Evolutionary conservation across 164 flowering plant genomes (phyloP), one percentile per base, ranked within the genome.

Genomic region (Houttuynia cordata): DNA sequence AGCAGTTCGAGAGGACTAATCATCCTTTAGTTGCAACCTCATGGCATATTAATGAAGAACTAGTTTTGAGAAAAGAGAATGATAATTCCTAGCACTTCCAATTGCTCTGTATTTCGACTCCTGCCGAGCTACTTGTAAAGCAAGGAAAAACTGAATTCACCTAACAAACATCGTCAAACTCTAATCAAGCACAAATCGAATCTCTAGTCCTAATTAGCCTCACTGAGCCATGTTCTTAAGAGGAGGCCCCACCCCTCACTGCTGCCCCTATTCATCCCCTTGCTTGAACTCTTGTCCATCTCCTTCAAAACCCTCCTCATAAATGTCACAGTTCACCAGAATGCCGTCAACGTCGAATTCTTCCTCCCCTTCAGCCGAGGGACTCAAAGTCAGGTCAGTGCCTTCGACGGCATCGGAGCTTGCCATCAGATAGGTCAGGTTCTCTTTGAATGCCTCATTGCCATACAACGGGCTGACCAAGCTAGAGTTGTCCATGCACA

Each of bases 391-490:
- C 18, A 19, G 1, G 51, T 21, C n/a, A 20, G 12, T 23, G 9
- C 24, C 55, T 21, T 21, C 55, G 55, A 21, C 55, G 55, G 12
- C 55, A 10, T 52, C 55, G 7, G 23, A 52, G 22, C 21, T 22
- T 4, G 20, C 55, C 10, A 52, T n/a, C 23, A 52, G 23, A 20
- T 21, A 6, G 55, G 18, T 22, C 9, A 52, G 10, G 55, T 17
- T 52, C 12, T 52, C 55, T 23, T 52, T 23, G 23, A 52, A 52
- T 1, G 1, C 55, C 19, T 18, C 18, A 13, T 65, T 73, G 39
- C 59, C 65, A 18, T 80, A 73, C 70, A 70, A 59, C 7, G 65
- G 55, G 19, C 23, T 47, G 51, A 58, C 53, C 63, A 71, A 67
- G 18, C 51, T 56, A 1, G 60, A 20, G 14, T 30, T n/a, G 23